phyloP scores from a whole-genome alignment of 2,329 filamentous ascomycete genomes.

The Sarocladium strictum region DNA sequence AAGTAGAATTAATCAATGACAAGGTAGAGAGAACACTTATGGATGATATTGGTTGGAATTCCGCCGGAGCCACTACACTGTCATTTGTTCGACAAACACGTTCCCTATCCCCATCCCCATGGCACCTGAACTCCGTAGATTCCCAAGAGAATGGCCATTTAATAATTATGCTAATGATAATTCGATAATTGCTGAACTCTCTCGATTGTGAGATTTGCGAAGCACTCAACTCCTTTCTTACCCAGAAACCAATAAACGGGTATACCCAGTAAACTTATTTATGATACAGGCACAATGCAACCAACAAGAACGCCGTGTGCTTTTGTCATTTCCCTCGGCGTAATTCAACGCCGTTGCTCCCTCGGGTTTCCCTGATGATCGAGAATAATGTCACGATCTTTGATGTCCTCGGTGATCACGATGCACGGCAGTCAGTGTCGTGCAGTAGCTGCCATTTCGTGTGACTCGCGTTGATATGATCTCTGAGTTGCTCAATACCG shows the following conservation, averaged over 20 bases:
- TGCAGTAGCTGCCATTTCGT: slow-evolving; percentile 38
- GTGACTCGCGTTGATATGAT: slow-evolving; percentile 31
- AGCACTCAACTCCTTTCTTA: not conserved
- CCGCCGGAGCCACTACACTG: too few species aligned
- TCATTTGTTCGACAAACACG: too few species aligned
- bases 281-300: not conserved
- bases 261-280: not conserved
- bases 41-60: too few species aligned
- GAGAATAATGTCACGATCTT: not conserved
- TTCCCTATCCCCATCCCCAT: too few species aligned
- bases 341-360: not conserved
- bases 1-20: too few species aligned
- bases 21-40: too few species aligned
- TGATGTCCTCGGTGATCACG: not conserved
- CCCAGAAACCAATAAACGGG: not conserved
- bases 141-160: too few species aligned
- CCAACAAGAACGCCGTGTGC: not conserved
- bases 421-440: slow-evolving; percentile 17
- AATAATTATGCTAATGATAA: too few species aligned
- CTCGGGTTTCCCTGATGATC: not conserved
- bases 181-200: too few species aligned
- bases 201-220: too few species aligned
- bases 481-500: slow-evolving; percentile 22
- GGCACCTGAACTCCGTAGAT: too few species aligned
- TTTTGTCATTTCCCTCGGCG: not conserved